Base-by-base conservation (phyloP, 139 green algal genomes). In the Diplosphaera chodatii region DNA sequence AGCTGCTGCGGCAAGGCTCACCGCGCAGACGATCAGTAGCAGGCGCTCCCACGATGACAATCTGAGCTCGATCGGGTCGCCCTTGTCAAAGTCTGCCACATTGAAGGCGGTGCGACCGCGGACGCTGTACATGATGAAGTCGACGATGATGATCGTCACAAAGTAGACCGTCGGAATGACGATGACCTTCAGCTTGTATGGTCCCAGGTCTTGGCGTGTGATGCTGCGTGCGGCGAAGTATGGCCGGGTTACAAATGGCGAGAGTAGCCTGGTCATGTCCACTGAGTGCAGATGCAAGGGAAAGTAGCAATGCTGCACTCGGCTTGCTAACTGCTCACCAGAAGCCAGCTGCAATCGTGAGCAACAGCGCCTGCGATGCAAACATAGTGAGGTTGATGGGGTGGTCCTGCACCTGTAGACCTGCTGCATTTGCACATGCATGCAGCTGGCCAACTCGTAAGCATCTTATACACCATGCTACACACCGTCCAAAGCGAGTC, bases 101-200 rank as follows among this genome's bases (percentile, higher is more conserved):
- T 65, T 32, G 15, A 65, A 65, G 21, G 59, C 59, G 21, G 27
- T 13, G 4, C 28, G n/a, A 3, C 59, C 59, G 8, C 62, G 48
- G 1, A 72, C 67, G 5, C 32, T 34, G 32, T 64, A 63, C 37
- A 72, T 64, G 21, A 72, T 72, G 40, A 34, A 64, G 67, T 72
- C 67, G 10, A 64, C 40, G n/a, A 88, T 77, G 59, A 88, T 63
- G 23, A 66, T 71, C 21, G 80, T 85, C 28, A 80, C 55, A 4
- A 88, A 64, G 70, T 85, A 87, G 40, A 88, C 74, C 0, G 55
- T 30, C 20, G 83, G 83, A 33, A 87, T 88, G 27, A 76, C 21
- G 22, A 87, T 30, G 1, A 78, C 68, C 34, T 85, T 82, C 2
- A 59, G 29, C 63, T 74, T 80, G 73, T 88, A 82, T 1, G 75